Percentiles rank a stretch among this genome's conserved stretches.
Evolutionary conservation across 2,329 filamentous ascomycete species (phyloP).

Genomic region (Curvularia sp.): DNA sequence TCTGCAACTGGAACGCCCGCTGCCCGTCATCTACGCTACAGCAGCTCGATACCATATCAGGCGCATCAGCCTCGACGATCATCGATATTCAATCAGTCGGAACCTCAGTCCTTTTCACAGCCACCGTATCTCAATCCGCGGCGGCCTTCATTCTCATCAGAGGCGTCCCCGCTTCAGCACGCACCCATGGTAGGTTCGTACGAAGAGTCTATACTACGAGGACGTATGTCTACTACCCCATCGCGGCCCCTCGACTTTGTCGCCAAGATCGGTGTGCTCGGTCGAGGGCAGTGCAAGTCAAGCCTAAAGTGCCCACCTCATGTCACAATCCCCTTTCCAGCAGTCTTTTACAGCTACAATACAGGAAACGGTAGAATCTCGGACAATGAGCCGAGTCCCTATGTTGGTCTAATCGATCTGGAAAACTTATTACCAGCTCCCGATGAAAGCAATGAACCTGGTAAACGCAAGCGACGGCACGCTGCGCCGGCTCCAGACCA

Average conservation of each 20-base stretch:
- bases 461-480: constrained; percentile 52
- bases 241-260: constrained; percentile 92
- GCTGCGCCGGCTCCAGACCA: constrained; percentile 32
- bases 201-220: constrained; percentile 93
- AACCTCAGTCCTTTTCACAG: constrained; percentile 53
- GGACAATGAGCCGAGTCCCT: constrained; percentile 91
- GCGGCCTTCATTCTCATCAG: constrained; percentile 75
- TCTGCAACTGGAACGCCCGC: constrained; percentile 43
- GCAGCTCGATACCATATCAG: constrained; percentile 71
- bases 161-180: constrained; percentile 80
- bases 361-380: constrained; percentile 71
- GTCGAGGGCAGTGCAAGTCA: constrained; percentile 85
- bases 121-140: constrained; percentile 60
- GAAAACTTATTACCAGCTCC: constrained; percentile 75
- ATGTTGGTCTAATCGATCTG: constrained; percentile 90
- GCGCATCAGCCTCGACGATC: constrained; percentile 81
- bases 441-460: constrained; percentile 52
- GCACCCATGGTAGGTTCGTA: constrained; percentile 98
- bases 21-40: constrained; percentile 59
- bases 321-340: constrained; percentile 88
- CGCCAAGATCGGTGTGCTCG: constrained; percentile 93
- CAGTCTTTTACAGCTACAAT: constrained; percentile 94
- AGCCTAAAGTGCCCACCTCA: constrained; percentile 87
- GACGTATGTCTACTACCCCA: constrained; percentile 94
- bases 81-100: constrained; percentile 63